A percentile compares a stretch with the other conserved stretches of the same genome.
phyloP scores from a whole-genome alignment of 1,284 basidiomycete species.

The Ganoderma boninense region DNA sequence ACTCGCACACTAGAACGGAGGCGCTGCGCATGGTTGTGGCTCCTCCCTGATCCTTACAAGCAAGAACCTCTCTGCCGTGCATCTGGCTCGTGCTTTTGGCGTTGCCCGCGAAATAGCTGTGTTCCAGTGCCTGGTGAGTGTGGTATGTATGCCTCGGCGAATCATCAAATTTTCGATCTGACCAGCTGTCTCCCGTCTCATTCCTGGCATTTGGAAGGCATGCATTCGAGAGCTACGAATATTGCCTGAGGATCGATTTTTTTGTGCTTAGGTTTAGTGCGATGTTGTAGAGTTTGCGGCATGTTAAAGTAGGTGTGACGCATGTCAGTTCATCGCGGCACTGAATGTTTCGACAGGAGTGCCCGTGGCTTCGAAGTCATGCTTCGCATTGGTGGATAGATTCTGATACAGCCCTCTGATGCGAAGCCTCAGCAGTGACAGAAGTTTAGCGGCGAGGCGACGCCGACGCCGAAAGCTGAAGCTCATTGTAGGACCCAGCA shows the following conservation, averaged over 20 bases:
- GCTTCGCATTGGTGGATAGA: neutral
- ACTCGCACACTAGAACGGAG: neutral
- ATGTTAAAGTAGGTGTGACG: neutral
- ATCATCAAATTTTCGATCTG: neutral
- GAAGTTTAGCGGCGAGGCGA: neutral
- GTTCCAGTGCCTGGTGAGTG: neutral
- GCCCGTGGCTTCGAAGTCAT: neutral
- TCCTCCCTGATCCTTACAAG: neutral
- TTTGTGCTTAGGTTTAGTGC: neutral
- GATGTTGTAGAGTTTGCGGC: neutral
- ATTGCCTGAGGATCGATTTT: neutral
- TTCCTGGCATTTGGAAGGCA: neutral
- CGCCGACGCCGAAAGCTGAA: neutral
- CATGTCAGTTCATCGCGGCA: neutral
- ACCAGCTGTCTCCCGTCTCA: neutral
- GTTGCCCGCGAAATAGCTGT: neutral
- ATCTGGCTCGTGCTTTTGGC: neutral
- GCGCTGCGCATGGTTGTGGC: neutral
- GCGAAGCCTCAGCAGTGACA: too few relatives aligned
- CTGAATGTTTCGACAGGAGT: neutral
- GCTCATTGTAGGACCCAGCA: neutral
- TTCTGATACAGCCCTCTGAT: neutral
- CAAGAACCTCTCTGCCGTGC: too few relatives aligned
- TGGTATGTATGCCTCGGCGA: neutral
- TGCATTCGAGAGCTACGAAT: neutral